A percentile compares a stretch with the other conserved stretches of the same genome.
These are phyloP conservation scores for Solanum hybrid DNA, from an alignment of 305 asterid genomes.

Conservation along the genomic window DNA sequence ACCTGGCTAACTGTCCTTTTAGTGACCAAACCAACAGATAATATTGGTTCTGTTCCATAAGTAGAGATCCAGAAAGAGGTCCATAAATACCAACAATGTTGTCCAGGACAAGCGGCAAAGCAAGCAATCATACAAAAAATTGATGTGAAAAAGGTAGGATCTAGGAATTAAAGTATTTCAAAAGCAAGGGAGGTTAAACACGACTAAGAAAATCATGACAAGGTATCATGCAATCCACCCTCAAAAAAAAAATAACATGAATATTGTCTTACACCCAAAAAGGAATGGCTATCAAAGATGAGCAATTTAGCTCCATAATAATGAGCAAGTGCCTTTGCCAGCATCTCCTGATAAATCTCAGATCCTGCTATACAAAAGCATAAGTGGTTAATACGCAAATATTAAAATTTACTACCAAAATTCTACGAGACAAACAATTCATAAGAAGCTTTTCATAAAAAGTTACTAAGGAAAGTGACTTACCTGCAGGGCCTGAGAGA, in stretches of 20 bases:
- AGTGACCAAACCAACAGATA: slow-evolving; percentile 1
- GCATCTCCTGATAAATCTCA: slow-evolving; percentile 84
- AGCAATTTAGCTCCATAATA: slow-evolving; percentile 81
- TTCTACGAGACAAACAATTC: not conserved
- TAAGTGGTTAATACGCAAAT: not conserved
- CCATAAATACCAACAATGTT: not conserved
- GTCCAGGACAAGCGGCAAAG: not conserved
- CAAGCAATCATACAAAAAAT: not conserved
- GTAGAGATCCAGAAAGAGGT: not conserved
- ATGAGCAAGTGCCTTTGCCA: slow-evolving; percentile 81
- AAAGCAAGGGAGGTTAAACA: not conserved
- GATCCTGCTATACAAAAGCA: slow-evolving; percentile 52
- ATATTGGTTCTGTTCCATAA: not conserved
- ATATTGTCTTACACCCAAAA: slow-evolving; percentile 52
- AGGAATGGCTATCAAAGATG: slow-evolving; percentile 60
- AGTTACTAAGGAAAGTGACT: slow-evolving; percentile 6
- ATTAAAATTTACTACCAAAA: not conserved
- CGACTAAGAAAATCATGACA: not conserved
- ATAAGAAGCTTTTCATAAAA: not conserved
- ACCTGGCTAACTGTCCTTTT: not conserved
- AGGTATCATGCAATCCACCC: not conserved
- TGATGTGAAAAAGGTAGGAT: not conserved
- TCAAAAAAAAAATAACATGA: not conserved
- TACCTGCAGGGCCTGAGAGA: slow-evolving; percentile 94
- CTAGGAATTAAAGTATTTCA: not conserved